phyloP scores from a whole-genome alignment of 2,329 filamentous ascomycete genomes.

The Fusarium burgessii region DNA sequence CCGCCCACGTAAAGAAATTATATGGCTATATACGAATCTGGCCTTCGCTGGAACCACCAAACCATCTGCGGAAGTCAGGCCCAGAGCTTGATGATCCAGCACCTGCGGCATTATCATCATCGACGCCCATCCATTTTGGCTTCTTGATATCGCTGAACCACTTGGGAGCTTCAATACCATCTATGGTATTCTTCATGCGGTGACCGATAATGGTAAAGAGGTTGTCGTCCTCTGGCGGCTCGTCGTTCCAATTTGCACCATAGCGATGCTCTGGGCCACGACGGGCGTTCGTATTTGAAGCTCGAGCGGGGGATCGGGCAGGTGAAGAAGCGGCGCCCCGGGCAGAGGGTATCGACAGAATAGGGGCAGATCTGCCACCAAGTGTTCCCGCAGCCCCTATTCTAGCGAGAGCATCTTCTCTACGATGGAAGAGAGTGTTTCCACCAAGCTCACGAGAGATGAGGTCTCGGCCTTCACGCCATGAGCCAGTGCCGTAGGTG shows the following conservation, averaged over 20 bases:
- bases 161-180: constrained; percentile 81
- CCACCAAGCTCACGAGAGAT: constrained; percentile 88
- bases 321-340: constrained; percentile 52
- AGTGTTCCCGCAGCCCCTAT: constrained; percentile 44
- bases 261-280: constrained; percentile 46
- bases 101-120: constrained; percentile 53
- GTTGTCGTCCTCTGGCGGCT: constrained; percentile 78
- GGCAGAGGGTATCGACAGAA: constrained; percentile 61
- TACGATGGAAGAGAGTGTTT: constrained; percentile 64
- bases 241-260: constrained; percentile 57
- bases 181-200: constrained; percentile 91
- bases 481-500: constrained; percentile 81
- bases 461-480: constrained; percentile 91
- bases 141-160: constrained; percentile 85
- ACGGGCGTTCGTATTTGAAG: constrained; percentile 41
- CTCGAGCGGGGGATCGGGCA: constrained; percentile 58
- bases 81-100: constrained; percentile 44
- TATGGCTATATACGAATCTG: constrained; percentile 46
- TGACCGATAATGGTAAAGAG: constrained; percentile 88
- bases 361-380: constrained; percentile 56
- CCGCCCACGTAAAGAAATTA: constrained; percentile 3
- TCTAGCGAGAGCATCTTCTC: constrained; percentile 57
- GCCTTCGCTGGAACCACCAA: constrained; percentile 58
- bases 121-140: constrained; percentile 83
- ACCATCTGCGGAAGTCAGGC: constrained; percentile 67